A percentile compares a stretch with the other conserved stretches of the same genome.
phyloP scores from a whole-genome alignment of 768 basidiomycete genomes.

The Lanmaoa pseudosensibilis region DNA sequence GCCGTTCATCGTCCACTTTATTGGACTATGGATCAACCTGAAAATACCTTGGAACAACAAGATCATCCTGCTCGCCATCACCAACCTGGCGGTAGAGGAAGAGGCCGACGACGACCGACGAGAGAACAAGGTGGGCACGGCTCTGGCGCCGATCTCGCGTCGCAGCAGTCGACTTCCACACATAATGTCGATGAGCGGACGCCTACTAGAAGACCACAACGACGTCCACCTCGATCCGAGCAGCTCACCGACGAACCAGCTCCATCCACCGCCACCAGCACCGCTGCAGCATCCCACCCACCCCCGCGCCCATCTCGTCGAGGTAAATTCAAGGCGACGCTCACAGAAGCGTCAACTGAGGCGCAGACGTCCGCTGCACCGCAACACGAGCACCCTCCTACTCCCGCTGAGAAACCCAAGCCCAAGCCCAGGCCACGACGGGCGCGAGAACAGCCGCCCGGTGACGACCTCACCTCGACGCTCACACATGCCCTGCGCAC shows the following conservation, averaged over 20 bases:
- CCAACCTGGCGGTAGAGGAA: conserved; percentile 1
- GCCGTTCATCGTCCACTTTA: neutral
- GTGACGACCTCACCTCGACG: conserved; percentile 72
- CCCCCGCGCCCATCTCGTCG: conserved; percentile 30
- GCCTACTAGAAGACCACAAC: neutral
- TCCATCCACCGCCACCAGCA: neutral
- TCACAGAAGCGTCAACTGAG: conserved; percentile 27
- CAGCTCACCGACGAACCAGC: neutral
- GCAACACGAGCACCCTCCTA: neutral
- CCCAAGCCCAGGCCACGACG: conserved; percentile 6
- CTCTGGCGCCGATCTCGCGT: neutral
- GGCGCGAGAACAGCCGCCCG: conserved; percentile 15
- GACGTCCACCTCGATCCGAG: neutral
- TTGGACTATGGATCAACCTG: conserved; percentile 12
- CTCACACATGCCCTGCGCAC: conserved; percentile 65
- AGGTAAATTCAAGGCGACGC: conserved; percentile 37
- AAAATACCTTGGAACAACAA: neutral
- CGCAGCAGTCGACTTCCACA: neutral
- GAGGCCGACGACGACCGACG: conserved; percentile 1
- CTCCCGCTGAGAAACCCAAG: neutral
- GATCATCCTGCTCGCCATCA: neutral
- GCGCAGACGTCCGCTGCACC: neutral
- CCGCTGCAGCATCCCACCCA: neutral
- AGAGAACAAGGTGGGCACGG: neutral
- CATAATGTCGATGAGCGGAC: neutral